Evolutionary conservation across 371 early-diverging fungal species (phyloP).

Genomic region (Synchytrium microbalum): DNA sequence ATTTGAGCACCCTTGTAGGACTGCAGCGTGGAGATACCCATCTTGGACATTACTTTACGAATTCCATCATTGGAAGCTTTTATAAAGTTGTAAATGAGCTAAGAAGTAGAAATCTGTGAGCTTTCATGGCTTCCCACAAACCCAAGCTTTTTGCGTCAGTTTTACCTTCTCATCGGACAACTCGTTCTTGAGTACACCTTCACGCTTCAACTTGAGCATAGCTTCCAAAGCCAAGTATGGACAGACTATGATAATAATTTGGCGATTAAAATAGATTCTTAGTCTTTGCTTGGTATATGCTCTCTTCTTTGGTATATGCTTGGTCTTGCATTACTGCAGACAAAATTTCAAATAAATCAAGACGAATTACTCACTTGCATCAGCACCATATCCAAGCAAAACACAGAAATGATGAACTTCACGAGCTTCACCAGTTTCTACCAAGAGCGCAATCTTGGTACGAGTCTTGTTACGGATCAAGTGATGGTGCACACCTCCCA

Average conservation of each 20-base stretch:
- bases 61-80: constrained; percentile 88
- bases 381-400: constrained; percentile 94
- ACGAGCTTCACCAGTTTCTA: constrained; percentile 91
- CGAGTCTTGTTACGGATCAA: constrained; percentile 82
- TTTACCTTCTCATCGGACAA: constrained; percentile 38
- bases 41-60: constrained; percentile 96
- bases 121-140: constrained; percentile 35
- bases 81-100: constrained; percentile 68
- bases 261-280: neutral
- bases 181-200: constrained; percentile 44
- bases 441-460: constrained; percentile 76
- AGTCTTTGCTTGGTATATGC: too few relatives aligned
- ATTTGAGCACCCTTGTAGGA: constrained; percentile 97
- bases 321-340: neutral
- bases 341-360: neutral
- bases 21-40: constrained; percentile 97
- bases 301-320: too few relatives aligned
- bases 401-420: constrained; percentile 96
- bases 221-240: constrained; percentile 86
- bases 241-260: constrained; percentile 53
- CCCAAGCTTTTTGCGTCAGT: too few relatives aligned
- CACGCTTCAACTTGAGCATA: constrained; percentile 80
- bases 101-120: constrained; percentile 42
- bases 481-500: constrained; percentile 93
- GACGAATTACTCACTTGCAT: constrained; percentile 48